Evolutionary conservation across 2,329 filamentous ascomycete species (phyloP).

Genomic region (Sarocladiaceae sp.): DNA sequence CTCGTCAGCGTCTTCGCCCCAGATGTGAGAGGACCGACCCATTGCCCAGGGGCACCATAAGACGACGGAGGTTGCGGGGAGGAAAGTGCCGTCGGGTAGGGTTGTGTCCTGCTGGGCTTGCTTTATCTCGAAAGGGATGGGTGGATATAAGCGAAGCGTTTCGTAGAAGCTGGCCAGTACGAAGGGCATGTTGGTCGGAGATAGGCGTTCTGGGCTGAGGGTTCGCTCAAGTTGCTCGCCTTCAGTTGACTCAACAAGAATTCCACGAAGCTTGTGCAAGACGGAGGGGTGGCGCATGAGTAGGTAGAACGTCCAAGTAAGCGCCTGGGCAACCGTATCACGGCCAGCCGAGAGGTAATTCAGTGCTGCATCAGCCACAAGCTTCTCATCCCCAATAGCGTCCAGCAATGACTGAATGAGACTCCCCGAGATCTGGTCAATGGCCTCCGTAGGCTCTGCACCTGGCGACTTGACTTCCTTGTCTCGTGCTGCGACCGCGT

Average conservation of each 20-base stretch:
- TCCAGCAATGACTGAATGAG: slow-evolving; percentile 56
- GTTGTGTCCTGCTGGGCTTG: slow-evolving; percentile 45
- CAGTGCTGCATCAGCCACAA: slow-evolving; percentile 57
- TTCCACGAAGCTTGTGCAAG: slow-evolving; percentile 33
- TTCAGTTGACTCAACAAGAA: too few species aligned
- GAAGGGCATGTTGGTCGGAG: slow-evolving; percentile 43
- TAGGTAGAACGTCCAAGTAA: slow-evolving; percentile 59
- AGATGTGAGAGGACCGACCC: slow-evolving; percentile 49
- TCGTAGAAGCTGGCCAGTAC: slow-evolving; percentile 58
- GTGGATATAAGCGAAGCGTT: slow-evolving; percentile 53
- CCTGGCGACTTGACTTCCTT: background rate
- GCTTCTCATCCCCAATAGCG: slow-evolving; percentile 44
- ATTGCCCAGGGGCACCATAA: slow-evolving; percentile 61
- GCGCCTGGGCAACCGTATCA: slow-evolving; percentile 58
- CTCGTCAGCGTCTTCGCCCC: slow-evolving; percentile 48
- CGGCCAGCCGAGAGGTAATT: slow-evolving; percentile 61
- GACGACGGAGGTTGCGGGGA: slow-evolving; percentile 47
- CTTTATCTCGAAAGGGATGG: slow-evolving; percentile 61
- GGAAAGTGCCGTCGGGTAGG: slow-evolving; percentile 54
- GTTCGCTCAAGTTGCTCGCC: too few species aligned
- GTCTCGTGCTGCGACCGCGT: slow-evolving; percentile 38
- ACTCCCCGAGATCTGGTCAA: slow-evolving; percentile 40
- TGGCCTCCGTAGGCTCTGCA: slow-evolving; percentile 7
- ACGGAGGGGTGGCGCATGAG: slow-evolving; percentile 45
- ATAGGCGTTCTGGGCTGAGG: slow-evolving; percentile 25